Evolutionary conservation across 768 basidiomycete species (phyloP), one percentile per base, ranked within the genome.

Genomic region (Chalciporus piperatus): DNA sequence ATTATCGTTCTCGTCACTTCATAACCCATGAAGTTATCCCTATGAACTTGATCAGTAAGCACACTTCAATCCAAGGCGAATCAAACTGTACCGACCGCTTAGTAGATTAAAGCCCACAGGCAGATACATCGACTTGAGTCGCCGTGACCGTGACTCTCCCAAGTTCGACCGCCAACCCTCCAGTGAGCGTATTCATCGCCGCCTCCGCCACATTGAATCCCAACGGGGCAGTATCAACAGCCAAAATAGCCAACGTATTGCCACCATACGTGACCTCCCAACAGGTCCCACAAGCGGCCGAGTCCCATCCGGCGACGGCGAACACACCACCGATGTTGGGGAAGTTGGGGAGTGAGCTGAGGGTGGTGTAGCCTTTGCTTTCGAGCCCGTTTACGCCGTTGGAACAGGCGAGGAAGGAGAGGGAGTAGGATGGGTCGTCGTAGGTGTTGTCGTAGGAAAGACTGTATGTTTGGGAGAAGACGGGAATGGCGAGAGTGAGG

Each of bases 161-260:
- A 22, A 79, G 60, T 32, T 72, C 59, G 38, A 63, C 70, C 0
- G 76, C 83, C 57, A 77, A 66, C 32, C 70, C 72, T 43, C 70
- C 67, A 11, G 83, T 84, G 53, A 84, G 62, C 13, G 57, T 59
- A 53, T 84, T 76, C 80, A 84, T 79, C n/a, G 82, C 81, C 19
- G 59, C 66, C 55, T 74, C 58, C 1, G 80, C 75, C 25, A 84
- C 63, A 50, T 78, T 80, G 57, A 80, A 82, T 7, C 73, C 76
- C 0, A 55, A 54, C 3, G 4, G 23, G 10, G 59, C 55, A 16
- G 43, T 42, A 37, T 72, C 72, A 10, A 73, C 59, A 6, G 69
- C 72, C 48, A 68, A 50, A 4, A 64, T 43, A 13, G 17, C 2
- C 37, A 73, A 37, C 2, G 56, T 61, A 5, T 3, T 57, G 27